These are phyloP conservation scores for Boletus speciosus DNA, from an alignment of 768 basidiomycete genomes.

Conservation along the genomic window DNA sequence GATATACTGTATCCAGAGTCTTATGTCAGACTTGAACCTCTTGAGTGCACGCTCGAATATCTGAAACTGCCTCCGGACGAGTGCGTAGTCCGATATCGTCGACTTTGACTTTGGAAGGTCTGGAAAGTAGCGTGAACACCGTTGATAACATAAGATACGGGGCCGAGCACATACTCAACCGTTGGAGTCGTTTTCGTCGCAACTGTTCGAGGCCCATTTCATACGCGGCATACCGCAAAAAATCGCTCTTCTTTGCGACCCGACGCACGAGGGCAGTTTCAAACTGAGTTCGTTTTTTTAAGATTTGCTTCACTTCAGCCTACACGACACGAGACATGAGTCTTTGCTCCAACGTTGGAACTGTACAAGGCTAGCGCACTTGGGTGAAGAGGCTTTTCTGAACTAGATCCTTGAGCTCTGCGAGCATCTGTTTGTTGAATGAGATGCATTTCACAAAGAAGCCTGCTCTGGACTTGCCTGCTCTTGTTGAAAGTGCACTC, in stretches of 20 bases:
- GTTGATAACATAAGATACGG: not conserved
- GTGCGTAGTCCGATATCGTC: slow-evolving; percentile 79
- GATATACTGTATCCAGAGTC: slow-evolving; percentile 87
- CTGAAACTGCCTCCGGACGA: slow-evolving; percentile 80
- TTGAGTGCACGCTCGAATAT: slow-evolving; percentile 88
- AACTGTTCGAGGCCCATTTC: slow-evolving; percentile 86
- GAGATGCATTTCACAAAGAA: not conserved
- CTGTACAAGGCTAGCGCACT: slow-evolving; percentile 38
- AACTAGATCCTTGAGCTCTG: slow-evolving; percentile 89
- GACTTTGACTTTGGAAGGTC: slow-evolving; percentile 38
- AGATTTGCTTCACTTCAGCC: slow-evolving; percentile 80
- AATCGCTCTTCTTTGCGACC: slow-evolving; percentile 83
- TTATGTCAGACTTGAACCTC: slow-evolving; percentile 85
- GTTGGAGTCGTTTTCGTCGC: slow-evolving; percentile 67
- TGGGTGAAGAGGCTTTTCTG: slow-evolving; percentile 81
- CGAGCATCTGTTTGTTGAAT: slow-evolving; percentile 66
- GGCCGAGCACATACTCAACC: slow-evolving; percentile 53
- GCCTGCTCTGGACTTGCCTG: slow-evolving; percentile 44
- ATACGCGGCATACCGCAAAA: slow-evolving; percentile 86
- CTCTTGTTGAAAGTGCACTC: slow-evolving; percentile 92
- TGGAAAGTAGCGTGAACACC: slow-evolving; percentile 4
- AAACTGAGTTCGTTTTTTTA: slow-evolving; percentile 78
- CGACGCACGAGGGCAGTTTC: slow-evolving; percentile 83
- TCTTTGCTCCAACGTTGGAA: not conserved
- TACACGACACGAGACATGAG: slow-evolving; percentile 26